Percentiles rank a stretch among this genome's conserved stretches.
phyloP scores from a whole-genome alignment of 2,329 filamentous ascomycete species.

The Cyanodermella asteris region DNA sequence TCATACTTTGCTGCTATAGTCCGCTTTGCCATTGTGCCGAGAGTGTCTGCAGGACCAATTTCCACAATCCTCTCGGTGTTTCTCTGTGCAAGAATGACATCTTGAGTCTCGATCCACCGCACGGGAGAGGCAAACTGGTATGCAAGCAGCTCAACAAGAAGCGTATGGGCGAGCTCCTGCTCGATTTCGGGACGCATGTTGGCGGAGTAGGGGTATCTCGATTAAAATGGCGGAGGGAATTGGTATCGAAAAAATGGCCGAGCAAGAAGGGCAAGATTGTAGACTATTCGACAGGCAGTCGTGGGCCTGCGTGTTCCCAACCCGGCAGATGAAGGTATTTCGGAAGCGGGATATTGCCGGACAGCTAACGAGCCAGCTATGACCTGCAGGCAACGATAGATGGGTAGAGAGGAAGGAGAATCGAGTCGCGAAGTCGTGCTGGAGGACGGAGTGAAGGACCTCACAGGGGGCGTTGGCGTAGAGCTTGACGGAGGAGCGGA shows the following conservation, averaged over 20 bases:
- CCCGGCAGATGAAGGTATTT: too few species aligned
- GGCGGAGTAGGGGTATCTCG: constrained; percentile 10
- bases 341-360: too few species aligned
- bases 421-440: too few species aligned
- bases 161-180: constrained; percentile 95
- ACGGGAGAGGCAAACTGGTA: constrained; percentile 98
- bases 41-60: constrained; percentile 86
- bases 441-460: too few species aligned
- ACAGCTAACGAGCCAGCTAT: too few species aligned
- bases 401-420: too few species aligned
- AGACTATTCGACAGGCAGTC: too few species aligned
- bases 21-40: constrained; percentile 92
- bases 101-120: constrained; percentile 99
- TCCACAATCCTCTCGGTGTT: constrained; percentile 93
- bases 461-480: too few species aligned
- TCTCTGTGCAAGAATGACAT: constrained; percentile 96
- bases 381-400: too few species aligned
- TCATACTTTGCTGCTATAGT: constrained; percentile 95
- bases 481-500: too few species aligned
- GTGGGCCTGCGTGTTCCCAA: too few species aligned
- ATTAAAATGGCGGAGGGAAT: constrained; percentile 1
- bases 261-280: too few species aligned
- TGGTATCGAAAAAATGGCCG: constrained; percentile 5
- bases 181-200: constrained; percentile 95
- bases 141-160: constrained; percentile 94